phyloP scores from a whole-genome alignment of 257 asterid species.

The Solanum pennellii region DNA sequence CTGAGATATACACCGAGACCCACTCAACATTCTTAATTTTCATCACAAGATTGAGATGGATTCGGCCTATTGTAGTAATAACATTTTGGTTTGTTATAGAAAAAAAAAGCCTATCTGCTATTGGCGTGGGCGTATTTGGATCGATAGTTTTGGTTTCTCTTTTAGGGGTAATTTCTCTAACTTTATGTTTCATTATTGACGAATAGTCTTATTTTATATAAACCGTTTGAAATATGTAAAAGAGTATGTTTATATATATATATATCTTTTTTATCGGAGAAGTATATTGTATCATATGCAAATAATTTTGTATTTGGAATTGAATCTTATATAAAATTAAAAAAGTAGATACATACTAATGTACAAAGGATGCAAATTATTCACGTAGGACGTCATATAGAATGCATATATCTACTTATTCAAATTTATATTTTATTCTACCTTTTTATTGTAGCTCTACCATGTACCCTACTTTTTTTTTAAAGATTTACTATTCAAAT shows the following conservation, averaged over 20 bases:
- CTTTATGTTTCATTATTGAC: not conserved
- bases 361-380: too few species aligned
- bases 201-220: not conserved
- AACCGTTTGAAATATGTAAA: accelerated
- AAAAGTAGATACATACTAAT: too few species aligned
- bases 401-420: too few species aligned
- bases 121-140: not conserved
- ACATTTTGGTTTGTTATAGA: not conserved
- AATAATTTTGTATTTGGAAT: not conserved
- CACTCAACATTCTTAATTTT: not conserved
- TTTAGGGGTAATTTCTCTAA: not conserved
- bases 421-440: too few species aligned
- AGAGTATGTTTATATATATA: too few species aligned
- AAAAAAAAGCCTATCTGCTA: not conserved
- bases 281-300: too few species aligned
- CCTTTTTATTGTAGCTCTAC: too few species aligned
- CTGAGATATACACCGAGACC: not conserved
- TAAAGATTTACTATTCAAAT: too few species aligned
- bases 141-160: not conserved
- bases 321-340: too few species aligned
- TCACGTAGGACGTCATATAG: too few species aligned
- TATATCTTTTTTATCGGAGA: too few species aligned
- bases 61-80: not conserved
- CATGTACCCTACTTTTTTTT: too few species aligned
- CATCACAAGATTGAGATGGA: not conserved